Base-by-base conservation (phyloP, 495 filamentous ascomycete genomes). In the Penicillium verhagenii region DNA sequence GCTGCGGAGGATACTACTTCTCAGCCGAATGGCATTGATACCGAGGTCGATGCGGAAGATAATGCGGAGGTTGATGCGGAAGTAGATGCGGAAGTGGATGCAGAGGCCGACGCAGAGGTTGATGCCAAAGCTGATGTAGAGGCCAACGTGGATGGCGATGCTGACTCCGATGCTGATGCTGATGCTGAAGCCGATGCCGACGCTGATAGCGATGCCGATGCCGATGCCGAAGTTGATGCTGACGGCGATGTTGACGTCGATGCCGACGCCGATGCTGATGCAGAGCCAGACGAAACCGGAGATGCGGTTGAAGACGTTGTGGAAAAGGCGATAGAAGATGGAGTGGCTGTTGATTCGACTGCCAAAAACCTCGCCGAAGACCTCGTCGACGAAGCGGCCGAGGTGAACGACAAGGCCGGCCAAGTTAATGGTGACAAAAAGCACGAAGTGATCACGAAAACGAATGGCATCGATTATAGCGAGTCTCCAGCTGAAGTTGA, bases 81-180 rank as follows among this genome's bases (percentile, higher is more conserved):
- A 40, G 50, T 73, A 31, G 47, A 73, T 63, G 57, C 67, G 54
- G 53, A 61, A 60, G n/a, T n/a, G n/a, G n/a, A n/a, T n/a, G n/a
- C n/a, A n/a, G n/a, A n/a, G n/a, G 16, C 45, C 8, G 35, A 58
- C 1, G 57, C 38, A 23, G 29, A 31, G 16, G 47, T 40, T 8
- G 49, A 56, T 6, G 35, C 31, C 6, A 50, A 35, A 10, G 31
- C 31, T 24, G 24, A 24, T 21, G 11, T 7, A 6, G 24, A 45
- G 16, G 11, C 18, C 2, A 11, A 14, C 9, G 21, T 24, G 3
- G 42, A 19, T 11, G 42, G 13, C 18, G 8, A 19, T 4, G 23
- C 13, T 25, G 42, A 23, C 2, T 8, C 10, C 3, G 21, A 45
- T 23, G 42, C 13, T 18, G 44, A 29, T 10, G 44, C 44, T 16